These are phyloP conservation scores for Euphorbia corollata DNA, from an alignment of 441 rosid genomes.

Conservation along the genomic window DNA sequence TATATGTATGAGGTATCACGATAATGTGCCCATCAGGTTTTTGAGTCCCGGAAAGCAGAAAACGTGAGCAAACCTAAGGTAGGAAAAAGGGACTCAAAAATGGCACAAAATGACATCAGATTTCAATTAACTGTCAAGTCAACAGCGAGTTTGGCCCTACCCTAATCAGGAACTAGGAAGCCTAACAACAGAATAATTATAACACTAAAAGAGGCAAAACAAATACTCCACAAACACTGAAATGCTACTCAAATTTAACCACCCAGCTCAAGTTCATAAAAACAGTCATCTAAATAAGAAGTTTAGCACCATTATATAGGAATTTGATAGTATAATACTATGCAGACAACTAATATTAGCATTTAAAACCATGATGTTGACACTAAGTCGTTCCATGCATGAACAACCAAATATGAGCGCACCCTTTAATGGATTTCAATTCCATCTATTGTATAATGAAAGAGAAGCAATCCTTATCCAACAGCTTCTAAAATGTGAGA, in stretches of 20 bases:
- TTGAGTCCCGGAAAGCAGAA: background rate
- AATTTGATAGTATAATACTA: background rate
- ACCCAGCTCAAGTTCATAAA: slow-evolving; percentile 7
- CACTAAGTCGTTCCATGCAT: background rate
- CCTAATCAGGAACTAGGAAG: background rate
- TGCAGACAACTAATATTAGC: background rate
- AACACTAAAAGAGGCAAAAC: background rate
- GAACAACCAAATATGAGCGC: slow-evolving; percentile 1
- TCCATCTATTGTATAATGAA: background rate
- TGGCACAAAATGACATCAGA: background rate
- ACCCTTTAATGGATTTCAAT: background rate
- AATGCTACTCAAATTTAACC: background rate
- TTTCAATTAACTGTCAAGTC: background rate
- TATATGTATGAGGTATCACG: background rate
- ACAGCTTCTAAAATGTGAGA: background rate
- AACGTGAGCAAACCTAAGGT: background rate
- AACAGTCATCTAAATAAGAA: background rate
- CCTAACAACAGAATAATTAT: background rate
- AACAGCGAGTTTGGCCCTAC: background rate
- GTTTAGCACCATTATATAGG: background rate
- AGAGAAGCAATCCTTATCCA: slow-evolving; percentile 12
- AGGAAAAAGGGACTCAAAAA: background rate
- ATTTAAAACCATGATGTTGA: background rate
- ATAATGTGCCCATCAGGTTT: background rate
- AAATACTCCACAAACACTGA: slow-evolving; percentile 5